Base-by-base conservation (phyloP, 2,329 filamentous ascomycete species). In the Cladosporium oxysporum region DNA sequence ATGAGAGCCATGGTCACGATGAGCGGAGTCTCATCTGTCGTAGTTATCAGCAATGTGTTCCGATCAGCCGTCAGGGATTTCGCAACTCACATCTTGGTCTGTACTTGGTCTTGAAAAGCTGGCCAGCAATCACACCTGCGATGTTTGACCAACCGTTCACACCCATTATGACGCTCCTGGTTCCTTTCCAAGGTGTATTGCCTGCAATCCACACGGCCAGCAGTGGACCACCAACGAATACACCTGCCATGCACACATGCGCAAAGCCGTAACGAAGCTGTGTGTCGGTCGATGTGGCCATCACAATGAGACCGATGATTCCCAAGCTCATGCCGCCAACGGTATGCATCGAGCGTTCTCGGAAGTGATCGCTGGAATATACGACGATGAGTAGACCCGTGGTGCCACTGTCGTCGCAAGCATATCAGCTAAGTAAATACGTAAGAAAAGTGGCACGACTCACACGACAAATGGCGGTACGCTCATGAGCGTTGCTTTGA, bases 91-190 rank as follows among this genome's bases (percentile, higher is more conserved):
- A 58, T 58, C 55, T 58, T 58, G 55, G 55, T 28, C 31, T 41
- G 33, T 58, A 58, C 23, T 58, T 58, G 33, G 29, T 58, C 55
- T 58, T 58, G 23, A 58, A 58, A 14, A 41, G 55, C 55, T 58
- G 55, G 8, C 55, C 55, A 18, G 55, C 55, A n/a, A 58, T 58
- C 21, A 58, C 55, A 11, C 55, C 55, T 23, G 55, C 55, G n/a
- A 58, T 58, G 31, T 58, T 58, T 23, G 55, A 58, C 55, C 55
- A 58, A 16, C 55, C 55, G 21, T 58, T 58, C n/a, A 58, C 55
- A 7, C 55, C 55, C 55, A 58, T 58, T 5, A 58, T 41, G 21
- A 58, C 55, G 8, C 55, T 58, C 23, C 55, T 35, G 1, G 55
- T 58, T 2, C 55, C 55, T 58, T 58, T 58, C 55, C 55, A 58